Base-by-base conservation (phyloP, 345 rosid genomes). In the Populus davidiana region DNA sequence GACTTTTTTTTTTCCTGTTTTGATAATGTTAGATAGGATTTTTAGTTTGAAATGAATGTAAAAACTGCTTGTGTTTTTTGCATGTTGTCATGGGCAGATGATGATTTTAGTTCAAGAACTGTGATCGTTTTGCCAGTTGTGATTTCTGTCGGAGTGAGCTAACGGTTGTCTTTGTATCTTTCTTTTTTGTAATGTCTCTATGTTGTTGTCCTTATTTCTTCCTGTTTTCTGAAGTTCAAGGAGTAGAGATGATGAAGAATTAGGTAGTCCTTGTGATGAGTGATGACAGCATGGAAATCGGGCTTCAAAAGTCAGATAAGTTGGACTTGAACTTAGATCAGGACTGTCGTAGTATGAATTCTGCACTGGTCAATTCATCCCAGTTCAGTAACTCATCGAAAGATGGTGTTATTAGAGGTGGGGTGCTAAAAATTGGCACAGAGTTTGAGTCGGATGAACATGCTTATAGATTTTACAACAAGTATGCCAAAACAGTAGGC, bases 241-340 rank as follows among this genome's bases (percentile, higher is more conserved):
- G 88, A 76, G 66, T 67, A 73, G 17, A 62, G 82, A 78, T 65
- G 70, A 73, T 1, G 69, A 78, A 21, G 52, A 73, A 35, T 35
- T 81, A 66, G 75, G 72, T 33, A 62, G 63, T 62, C 63, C 70
- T 73, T 66, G 0, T 36, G 77, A 78, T 17, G 77, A 72, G 0
- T 43, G 77, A 78, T 21, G 75, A 56, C 70, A 70, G 74, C 54
- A 67, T 54, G 68, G 83, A 76, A 73, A 17, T 31, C 25, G 78
- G 75, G 78, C 54, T 74, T 52, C 75, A 70, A 67, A 68, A 67
- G 36, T 67, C 81, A n/a, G 77, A 78, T 59, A 69, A 65, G 33
- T 36, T 85, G 82, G 88, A 83, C 79, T 76, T 83, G 81, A 81
- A 79, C 64, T 50, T 79, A 31, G 83, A 81, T 73, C 81, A 83